These are phyloP conservation scores for Lepiota brunneoincarnata DNA, from an alignment of 768 basidiomycete species.

Conservation along the genomic window DNA sequence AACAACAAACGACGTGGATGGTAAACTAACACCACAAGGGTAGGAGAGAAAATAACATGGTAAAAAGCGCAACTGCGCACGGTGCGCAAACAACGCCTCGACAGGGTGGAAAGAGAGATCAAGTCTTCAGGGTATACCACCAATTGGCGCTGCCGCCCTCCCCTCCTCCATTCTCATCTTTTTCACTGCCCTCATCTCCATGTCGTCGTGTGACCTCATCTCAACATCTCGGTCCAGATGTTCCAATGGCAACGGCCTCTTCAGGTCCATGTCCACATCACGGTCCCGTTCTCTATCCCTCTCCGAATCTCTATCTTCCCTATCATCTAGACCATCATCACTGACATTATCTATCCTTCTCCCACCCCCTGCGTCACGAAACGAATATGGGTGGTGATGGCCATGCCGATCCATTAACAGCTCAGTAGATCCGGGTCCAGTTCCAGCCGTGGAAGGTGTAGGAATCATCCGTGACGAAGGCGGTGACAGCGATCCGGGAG, in stretches of 20 bases:
- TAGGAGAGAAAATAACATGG: neutral
- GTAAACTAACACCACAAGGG: conserved; percentile 1
- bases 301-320: conserved; percentile 13
- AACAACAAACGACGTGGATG: neutral
- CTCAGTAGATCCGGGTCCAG: conserved; percentile 18
- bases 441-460: conserved; percentile 39
- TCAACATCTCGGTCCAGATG: conserved; percentile 48
- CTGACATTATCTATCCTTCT: neutral
- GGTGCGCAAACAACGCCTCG: conserved; percentile 13
- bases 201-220: conserved; percentile 63
- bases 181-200: conserved; percentile 44
- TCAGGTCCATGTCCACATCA: conserved; percentile 54
- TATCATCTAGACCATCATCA: conserved; percentile 11
- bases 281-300: conserved; percentile 39
- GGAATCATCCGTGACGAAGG: conserved; percentile 55
- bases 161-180: conserved; percentile 67
- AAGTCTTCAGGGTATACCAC: conserved; percentile 51
- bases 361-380: neutral
- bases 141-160: conserved; percentile 23
- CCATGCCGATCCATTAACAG: conserved; percentile 12
- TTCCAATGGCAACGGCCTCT: conserved; percentile 55
- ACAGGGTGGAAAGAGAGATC: neutral
- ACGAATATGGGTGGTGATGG: neutral
- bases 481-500: conserved; percentile 49
- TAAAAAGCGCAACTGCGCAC: conserved; percentile 15